These are phyloP conservation scores for Gyromitra esculenta DNA, from an alignment of 2,329 filamentous ascomycete genomes.

Conservation along the genomic window DNA sequence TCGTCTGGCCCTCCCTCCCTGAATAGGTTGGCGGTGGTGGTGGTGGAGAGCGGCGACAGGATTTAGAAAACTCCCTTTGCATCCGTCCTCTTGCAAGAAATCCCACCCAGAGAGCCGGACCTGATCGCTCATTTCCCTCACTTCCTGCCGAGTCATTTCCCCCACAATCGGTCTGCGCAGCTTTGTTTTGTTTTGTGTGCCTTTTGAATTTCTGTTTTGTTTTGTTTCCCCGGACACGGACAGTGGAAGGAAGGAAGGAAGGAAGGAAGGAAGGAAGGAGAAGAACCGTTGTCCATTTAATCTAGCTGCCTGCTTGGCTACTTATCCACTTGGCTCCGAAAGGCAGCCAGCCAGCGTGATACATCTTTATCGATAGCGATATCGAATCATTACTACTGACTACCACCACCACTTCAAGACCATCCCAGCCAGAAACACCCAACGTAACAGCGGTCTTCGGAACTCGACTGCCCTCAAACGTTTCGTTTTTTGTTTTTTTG, in stretches of 20 bases:
- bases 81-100: conserved; percentile 5
- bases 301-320: conserved; percentile 18
- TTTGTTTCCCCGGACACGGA: conserved; percentile 4
- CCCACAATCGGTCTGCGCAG: not conserved
- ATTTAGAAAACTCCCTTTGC: conserved; percentile 41
- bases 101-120: conserved; percentile 19
- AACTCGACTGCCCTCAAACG: conserved; percentile 28
- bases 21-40: not conserved
- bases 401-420: not conserved
- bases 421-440: conserved; percentile 13
- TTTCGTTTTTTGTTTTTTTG: conserved; percentile 30
- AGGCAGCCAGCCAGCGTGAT: not conserved
- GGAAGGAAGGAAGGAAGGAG: not conserved
- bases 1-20: conserved; percentile 22
- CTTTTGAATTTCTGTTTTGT: not conserved
- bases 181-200: conserved; percentile 19
- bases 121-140: conserved; percentile 22
- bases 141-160: conserved; percentile 16
- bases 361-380: conserved; percentile 44
- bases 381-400: conserved; percentile 1
- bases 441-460: conserved; percentile 12
- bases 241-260: not conserved
- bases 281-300: conserved; percentile 28
- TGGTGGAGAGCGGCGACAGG: conserved; percentile 18
- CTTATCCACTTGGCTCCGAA: no score